Evolutionary conservation across 2,329 filamentous ascomycete species (phyloP), one percentile per base, ranked within the genome.

Genomic region (Colletotrichum coccodes): DNA sequence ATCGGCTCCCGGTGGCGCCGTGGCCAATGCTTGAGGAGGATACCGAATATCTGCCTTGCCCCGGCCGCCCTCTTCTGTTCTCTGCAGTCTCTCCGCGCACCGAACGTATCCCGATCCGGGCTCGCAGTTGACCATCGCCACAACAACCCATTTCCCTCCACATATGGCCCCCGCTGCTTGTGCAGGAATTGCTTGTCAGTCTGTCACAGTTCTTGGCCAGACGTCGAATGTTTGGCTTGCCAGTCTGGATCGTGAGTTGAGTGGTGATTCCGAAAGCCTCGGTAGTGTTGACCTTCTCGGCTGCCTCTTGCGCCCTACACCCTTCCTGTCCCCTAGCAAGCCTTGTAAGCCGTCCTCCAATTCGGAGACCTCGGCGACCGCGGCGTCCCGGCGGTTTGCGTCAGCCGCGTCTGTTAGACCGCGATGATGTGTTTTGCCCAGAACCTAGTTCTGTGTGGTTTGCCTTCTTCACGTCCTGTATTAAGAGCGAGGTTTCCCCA

Each of bases 401-500:
- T 50, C 28, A 42, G 49, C 34, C 26, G 23, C 47, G 54, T 42
- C n/a, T 60, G 6, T 23, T 42, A 46, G 61, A 21, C 30, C 56
- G 26, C 18, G n/a, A 50, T 56, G 16, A 44, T 23, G 9, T 50
- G 40, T 44, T 38, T 23, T 34, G 40, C 18, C 28, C 36, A 49
- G 49, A 60, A 60, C 42, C 40, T 69, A 49, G 54, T 60, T 60
- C 49, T 44, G 40, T 30, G 14, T 34, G 38, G 26, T n/a, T 23
- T 50, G 50, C 21, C 23, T 28, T 30, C 21, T 66, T 69, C 66
- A 69, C 26, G 66, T 69, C 66, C 66, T 69, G 50, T 57, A 60
- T n/a, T 65, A 7, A 42, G 28, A 47, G 38, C 12, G n/a, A 44
- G 62, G 32, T 40, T 60, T 49, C 23, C 40, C 18, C 14, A n/a